These are phyloP conservation scores for Podospora sp. DNA, from an alignment of 495 filamentous ascomycete species.

Conservation along the genomic window DNA sequence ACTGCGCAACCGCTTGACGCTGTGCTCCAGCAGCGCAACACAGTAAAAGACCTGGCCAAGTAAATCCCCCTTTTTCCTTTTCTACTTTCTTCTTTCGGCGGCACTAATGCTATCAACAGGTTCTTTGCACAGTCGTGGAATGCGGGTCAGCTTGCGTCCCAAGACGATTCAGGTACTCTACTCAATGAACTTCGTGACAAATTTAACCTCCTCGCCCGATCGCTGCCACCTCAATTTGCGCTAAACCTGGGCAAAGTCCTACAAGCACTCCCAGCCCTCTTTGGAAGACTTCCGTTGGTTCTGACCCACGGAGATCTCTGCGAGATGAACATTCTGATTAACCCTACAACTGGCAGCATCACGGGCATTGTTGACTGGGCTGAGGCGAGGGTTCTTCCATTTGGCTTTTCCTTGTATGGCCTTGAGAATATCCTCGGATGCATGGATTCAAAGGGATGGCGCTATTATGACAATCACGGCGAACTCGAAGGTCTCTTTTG, in stretches of 20 bases:
- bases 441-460: constrained; percentile 18
- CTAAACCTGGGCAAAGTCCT: constrained; percentile 6
- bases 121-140: constrained; percentile 1
- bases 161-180: constrained; percentile 2
- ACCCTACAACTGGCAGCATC: constrained; percentile 43
- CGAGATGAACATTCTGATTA: constrained; percentile 49
- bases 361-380: constrained; percentile 53
- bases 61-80: background rate
- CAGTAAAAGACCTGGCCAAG: constrained; percentile 8
- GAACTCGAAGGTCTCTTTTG: constrained; percentile 15
- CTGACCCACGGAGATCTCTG: constrained; percentile 49
- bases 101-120: background rate
- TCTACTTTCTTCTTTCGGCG: background rate
- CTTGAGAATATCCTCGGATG: constrained; percentile 45
- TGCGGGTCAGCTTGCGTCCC: background rate
- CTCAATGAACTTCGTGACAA: background rate
- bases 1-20: constrained; percentile 3
- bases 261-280: constrained; percentile 1
- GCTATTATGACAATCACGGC: constrained; percentile 15
- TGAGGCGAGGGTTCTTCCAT: constrained; percentile 47
- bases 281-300: constrained; percentile 34
- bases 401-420: constrained; percentile 48
- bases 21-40: background rate
- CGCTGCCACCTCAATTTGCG: constrained; percentile 6
- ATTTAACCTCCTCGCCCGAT: constrained; percentile 5